These are phyloP conservation scores for Samsoniella hepiali DNA, from an alignment of 2,329 filamentous ascomycete species.

Conservation along the genomic window DNA sequence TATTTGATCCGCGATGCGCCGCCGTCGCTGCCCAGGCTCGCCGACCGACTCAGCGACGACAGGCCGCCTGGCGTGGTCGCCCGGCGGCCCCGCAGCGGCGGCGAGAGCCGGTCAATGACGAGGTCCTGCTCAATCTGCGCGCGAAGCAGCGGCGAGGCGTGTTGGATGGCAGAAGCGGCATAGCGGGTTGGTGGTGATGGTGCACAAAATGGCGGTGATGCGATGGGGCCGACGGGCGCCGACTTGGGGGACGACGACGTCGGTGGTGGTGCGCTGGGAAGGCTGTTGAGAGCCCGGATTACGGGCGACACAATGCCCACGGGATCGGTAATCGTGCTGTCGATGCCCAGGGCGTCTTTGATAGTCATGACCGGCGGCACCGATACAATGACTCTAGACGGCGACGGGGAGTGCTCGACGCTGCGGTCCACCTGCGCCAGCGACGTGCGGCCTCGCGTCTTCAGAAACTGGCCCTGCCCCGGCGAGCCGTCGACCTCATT, in stretches of 20 bases:
- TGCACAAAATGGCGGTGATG: slow-evolving; percentile 27
- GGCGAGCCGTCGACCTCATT: slow-evolving; percentile 36
- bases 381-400: not conserved
- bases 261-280: not conserved
- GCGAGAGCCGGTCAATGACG: slow-evolving; percentile 37
- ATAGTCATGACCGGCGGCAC: slow-evolving; percentile 20
- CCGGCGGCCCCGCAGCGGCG: slow-evolving; percentile 30
- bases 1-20: slow-evolving; percentile 30
- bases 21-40: slow-evolving; percentile 33
- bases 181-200: slow-evolving; percentile 29
- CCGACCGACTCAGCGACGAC: slow-evolving; percentile 33
- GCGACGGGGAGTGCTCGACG: slow-evolving; percentile 8
- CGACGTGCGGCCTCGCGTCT: slow-evolving; percentile 28
- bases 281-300: slow-evolving; percentile 29
- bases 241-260: slow-evolving; percentile 23
- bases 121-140: slow-evolving; percentile 38
- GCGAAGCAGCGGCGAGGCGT: slow-evolving; percentile 33
- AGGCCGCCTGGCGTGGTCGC: not conserved
- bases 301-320: slow-evolving; percentile 29
- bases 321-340: slow-evolving; percentile 23
- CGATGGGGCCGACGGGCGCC: slow-evolving; percentile 25
- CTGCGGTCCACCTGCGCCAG: slow-evolving; percentile 20
- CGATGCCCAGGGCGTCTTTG: slow-evolving; percentile 35
- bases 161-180: slow-evolving; percentile 29
- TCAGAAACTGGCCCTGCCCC: slow-evolving; percentile 30